Base-by-base conservation (phyloP, 805 yeast genomes). In the Yarrowia bubula region DNA sequence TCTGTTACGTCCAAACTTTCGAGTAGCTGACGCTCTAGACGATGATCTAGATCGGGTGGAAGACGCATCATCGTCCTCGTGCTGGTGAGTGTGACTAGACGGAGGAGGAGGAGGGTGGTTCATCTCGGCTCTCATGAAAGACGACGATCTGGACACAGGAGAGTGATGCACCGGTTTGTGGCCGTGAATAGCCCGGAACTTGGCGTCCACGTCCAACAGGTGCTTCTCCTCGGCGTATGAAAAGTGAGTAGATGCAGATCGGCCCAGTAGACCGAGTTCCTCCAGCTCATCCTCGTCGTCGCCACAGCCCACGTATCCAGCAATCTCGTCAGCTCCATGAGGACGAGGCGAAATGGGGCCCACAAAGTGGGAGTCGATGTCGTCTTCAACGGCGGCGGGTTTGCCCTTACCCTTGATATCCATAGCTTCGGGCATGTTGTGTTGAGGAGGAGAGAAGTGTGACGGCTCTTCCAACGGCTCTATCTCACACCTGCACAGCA, bases 181-280 rank as follows among this genome's bases (percentile, higher is more conserved):
- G 60, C 47, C 42, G 14, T 69, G 67, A 17, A 71, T 64, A 5
- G 91, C 89, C 66, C 81, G 79, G 41, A 84, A 73, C 70, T 87
- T 88, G 70, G 89, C 85, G 68, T 87, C 90, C 66, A 86, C 86
- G 62, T 86, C 91, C 70, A 81, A 82, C 70, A 88, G 78, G 70
- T 80, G 78, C 70, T 80, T 80, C 68, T 88, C 92, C 70, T 88
- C 91, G 6, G 84, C 82, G 60, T 86, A 79, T 0, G 90, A 84
- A 70, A 79, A 87, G 72, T 86, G 73, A 31, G 70, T 65, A 3
- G 72, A 67, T n/a, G 69, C 66, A 61, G 46, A 58, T 18, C 64
- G 51, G 28, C 64, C 64, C 41, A 58, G 41, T 14, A 43, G 8
- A 1, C 64, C 64, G 14, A 58, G 39, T 28, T 61, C 67, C 33